These are phyloP conservation scores for Nicotiana obtusifolia DNA, from an alignment of 257 asterid species.

Conservation along the genomic window DNA sequence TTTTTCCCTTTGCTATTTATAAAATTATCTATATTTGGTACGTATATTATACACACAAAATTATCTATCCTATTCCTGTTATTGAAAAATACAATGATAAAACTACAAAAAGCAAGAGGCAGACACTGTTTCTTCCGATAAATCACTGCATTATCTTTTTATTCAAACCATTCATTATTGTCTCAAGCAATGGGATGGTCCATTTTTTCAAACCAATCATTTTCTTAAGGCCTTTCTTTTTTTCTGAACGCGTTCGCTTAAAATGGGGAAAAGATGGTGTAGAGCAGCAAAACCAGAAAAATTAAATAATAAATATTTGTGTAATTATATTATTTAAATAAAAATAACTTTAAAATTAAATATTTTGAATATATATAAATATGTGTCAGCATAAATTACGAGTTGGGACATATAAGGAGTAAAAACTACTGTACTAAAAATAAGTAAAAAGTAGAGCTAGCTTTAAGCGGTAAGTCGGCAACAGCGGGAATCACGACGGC, in stretches of 20 bases:
- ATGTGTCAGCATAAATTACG: too few species aligned
- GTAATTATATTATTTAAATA: too few species aligned
- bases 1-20: not conserved
- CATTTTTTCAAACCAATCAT: not conserved
- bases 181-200: not conserved
- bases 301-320: too few species aligned
- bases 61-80: not conserved
- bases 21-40: not conserved
- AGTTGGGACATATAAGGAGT: too few species aligned
- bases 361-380: too few species aligned
- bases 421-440: too few species aligned
- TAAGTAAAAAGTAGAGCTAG: not conserved
- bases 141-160: not conserved
- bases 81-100: not conserved
- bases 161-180: not conserved
- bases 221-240: not conserved
- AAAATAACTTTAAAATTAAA: too few species aligned
- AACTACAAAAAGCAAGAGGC: not conserved
- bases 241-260: too few species aligned
- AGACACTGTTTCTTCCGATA: not conserved
- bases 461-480: conserved; percentile 19
- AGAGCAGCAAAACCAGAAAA: too few species aligned
- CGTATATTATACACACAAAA: not conserved
- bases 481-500: conserved; percentile 21
- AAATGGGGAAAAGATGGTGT: not conserved